Conservation (phyloP, 441 rosid species). For the Biscutella laevigata region DNA sequence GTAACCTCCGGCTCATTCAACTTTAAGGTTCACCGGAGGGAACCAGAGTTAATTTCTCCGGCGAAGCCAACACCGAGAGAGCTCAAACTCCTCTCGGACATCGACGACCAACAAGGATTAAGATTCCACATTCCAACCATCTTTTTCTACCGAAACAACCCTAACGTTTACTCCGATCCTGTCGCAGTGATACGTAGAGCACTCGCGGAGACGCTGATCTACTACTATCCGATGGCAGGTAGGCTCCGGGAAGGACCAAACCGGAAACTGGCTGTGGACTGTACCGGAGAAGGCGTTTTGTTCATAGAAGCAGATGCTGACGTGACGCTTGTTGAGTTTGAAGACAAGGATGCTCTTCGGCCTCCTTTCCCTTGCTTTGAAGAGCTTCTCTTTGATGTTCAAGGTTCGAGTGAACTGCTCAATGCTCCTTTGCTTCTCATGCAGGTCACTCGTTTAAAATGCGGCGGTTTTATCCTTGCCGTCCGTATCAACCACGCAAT, state of each 20-base stretch:
- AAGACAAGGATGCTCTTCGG: slow-evolving; percentile 29
- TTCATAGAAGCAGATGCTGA: slow-evolving; percentile 34
- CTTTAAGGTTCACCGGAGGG: slow-evolving; percentile 19
- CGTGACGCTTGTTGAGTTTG: slow-evolving; percentile 28
- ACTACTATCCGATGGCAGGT: slow-evolving; percentile 33
- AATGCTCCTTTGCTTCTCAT: slow-evolving; percentile 38
- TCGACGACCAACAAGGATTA: slow-evolving; percentile 33
- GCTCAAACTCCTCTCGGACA: slow-evolving; percentile 29
- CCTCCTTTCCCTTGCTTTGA: slow-evolving; percentile 57
- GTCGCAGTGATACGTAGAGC: slow-evolving; percentile 19
- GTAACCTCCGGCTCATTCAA: slow-evolving; percentile 3
- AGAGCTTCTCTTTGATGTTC: slow-evolving; percentile 40
- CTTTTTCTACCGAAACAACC: slow-evolving; percentile 21
- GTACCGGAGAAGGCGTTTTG: slow-evolving; percentile 30
- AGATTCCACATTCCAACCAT: slow-evolving; percentile 27
- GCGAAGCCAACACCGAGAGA: slow-evolving; percentile 29
- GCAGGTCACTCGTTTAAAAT: slow-evolving; percentile 26
- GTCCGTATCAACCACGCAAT: slow-evolving; percentile 22
- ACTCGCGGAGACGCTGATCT: slow-evolving; percentile 24
- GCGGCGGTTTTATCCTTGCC: slow-evolving; percentile 34
- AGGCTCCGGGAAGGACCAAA: slow-evolving; percentile 22
- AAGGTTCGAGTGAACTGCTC: slow-evolving; percentile 34
- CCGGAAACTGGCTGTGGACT: slow-evolving; percentile 28
- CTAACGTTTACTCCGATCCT: slow-evolving; percentile 15
- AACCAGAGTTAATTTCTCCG: slow-evolving; percentile 30